phyloP scores from a whole-genome alignment of 495 filamentous ascomycete genomes.

The Hypoxylon subgilvum region DNA sequence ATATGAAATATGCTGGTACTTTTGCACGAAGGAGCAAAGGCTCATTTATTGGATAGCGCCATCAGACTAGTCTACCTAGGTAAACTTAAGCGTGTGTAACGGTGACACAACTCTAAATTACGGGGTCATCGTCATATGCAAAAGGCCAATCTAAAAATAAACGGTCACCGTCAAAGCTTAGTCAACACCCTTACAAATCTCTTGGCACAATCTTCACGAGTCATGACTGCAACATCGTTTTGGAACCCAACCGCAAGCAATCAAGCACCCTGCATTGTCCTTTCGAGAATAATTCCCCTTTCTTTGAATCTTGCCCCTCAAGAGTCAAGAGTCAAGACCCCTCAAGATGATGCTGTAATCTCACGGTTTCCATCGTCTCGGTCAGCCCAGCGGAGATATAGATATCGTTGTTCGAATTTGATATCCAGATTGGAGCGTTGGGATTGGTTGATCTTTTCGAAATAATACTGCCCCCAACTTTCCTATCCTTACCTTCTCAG shows the following conservation, averaged over 20 bases:
- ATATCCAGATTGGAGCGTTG: background rate
- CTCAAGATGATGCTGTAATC: no score
- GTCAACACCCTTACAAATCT: conserved; percentile 20
- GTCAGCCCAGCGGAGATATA: background rate
- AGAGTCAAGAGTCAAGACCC: no score
- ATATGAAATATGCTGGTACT: no score
- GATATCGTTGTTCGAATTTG: background rate
- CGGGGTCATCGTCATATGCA: background rate
- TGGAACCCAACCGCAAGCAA: background rate
- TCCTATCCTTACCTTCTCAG: no score
- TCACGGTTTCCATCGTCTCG: background rate
- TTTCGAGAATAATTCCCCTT: conserved; percentile 11
- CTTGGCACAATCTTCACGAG: conserved; percentile 26
- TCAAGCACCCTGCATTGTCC: conserved; percentile 1
- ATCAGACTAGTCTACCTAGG: no score
- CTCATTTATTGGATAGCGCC: no score
- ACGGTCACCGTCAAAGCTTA: conserved; percentile 19
- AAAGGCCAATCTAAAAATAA: conserved; percentile 28
- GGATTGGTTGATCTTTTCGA: conserved; percentile 19
- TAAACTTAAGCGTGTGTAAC: no score
- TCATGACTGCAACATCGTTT: conserved; percentile 11
- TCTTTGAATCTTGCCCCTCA: no score
- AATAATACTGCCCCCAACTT: background rate
- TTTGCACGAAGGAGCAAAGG: no score
- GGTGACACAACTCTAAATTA: no score